Evolutionary conservation across 2,329 filamentous ascomycete species (phyloP), one percentile per base, ranked within the genome.

Genomic region (Emericellopsis atlantica): DNA sequence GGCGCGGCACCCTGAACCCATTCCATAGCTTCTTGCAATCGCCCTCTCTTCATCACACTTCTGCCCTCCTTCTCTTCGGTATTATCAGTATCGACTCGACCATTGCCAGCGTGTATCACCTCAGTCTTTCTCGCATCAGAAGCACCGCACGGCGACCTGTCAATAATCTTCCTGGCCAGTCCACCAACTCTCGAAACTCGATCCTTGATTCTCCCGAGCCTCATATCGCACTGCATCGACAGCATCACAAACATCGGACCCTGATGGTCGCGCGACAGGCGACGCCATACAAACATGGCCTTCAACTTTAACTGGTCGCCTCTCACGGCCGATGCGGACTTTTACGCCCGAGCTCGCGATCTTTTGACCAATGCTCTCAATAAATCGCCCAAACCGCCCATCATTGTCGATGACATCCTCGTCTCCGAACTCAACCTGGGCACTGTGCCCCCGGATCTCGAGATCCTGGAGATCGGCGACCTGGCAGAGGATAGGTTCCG

Each of bases 241-340:
- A 12, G 12, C 26, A 29, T 12, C 26, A 29, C 26, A 29, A 29
- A 9, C 26, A 29, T 29, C 26, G 26, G 9, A 29, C 36, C 35
- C 32, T 36, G 49, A 64, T 64, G 60, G 51, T 55, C 45, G 48
- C 53, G 53, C 54, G 51, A 50, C 51, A 41, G 50, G 53, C 49
- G 55, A 49, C 48, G 66, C 65, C 64, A 67, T 66, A 63, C 65
- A 63, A 72, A 66, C 65, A 98, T 98, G 92, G 92, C 92, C 52
- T 98, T 98, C 84, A 96, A 96, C 73, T 98, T 98, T 84, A 96
- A 96, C 86, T 98, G 92, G 92, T 95, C 88, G 76, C 92, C 92
- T 58, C 75, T 98, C 50, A 92, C 93, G 67, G 90, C 90, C 57
- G 92, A 96, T 68, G 90, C 86, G 55, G 77, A 80, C 52, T 92